Conservation (phyloP, 1,139 yeast species). For the Taphrina sp. region DNA sequence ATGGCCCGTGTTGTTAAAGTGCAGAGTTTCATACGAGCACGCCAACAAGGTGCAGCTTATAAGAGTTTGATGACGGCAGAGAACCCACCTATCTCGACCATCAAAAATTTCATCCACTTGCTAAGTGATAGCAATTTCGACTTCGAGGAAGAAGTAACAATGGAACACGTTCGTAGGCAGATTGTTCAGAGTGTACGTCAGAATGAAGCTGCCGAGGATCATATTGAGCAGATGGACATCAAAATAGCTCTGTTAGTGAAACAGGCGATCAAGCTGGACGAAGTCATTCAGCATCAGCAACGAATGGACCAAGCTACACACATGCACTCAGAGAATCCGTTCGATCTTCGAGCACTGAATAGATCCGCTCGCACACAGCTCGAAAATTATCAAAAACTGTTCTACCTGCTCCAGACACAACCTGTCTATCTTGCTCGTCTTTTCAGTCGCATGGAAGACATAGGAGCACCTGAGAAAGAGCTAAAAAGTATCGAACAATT, state of each 20-base stretch:
- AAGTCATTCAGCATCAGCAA: constrained; percentile 58
- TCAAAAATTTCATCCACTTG: constrained; percentile 72
- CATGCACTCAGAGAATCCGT: constrained; percentile 38
- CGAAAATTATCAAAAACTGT: constrained; percentile 70
- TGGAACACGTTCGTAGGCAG: constrained; percentile 66
- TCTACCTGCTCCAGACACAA: constrained; percentile 81
- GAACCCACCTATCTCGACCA: constrained; percentile 75
- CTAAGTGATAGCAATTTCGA: constrained; percentile 72
- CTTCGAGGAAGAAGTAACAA: constrained; percentile 69
- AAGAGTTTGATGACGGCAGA: constrained; percentile 63
- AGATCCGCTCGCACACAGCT: constrained; percentile 49
- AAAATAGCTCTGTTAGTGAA: constrained; percentile 75
- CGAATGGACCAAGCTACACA: constrained; percentile 34
- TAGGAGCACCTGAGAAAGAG: constrained; percentile 37
- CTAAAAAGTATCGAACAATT: constrained; percentile 49
- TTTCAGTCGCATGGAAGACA: constrained; percentile 44
- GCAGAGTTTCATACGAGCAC: constrained; percentile 71
- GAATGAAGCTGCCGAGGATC: constrained; percentile 68
- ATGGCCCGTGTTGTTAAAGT: constrained; percentile 61
- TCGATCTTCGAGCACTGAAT: constrained; percentile 47
- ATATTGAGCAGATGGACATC: constrained; percentile 75
- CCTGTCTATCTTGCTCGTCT: constrained; percentile 69
- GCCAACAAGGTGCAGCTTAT: constrained; percentile 70
- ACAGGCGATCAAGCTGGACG: constrained; percentile 77
- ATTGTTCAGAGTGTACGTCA: constrained; percentile 62